Conservation (phyloP, 202 grass and related monocot genomes). For the Saccharum hybrid region DNA sequence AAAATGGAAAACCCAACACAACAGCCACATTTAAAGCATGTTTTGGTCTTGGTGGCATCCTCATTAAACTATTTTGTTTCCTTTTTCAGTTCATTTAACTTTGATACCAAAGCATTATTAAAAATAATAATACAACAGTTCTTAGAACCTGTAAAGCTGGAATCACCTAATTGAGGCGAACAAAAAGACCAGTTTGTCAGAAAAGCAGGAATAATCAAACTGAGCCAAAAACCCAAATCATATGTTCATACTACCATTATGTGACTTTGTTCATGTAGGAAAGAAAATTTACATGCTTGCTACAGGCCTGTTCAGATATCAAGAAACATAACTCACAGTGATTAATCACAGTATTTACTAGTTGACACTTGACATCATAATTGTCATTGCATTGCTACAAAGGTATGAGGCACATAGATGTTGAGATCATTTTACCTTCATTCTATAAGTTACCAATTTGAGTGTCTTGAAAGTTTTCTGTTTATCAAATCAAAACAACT, state of each 20-base stretch:
- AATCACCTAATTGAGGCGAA: not conserved
- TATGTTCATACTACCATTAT: not conserved
- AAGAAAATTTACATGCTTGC: not conserved
- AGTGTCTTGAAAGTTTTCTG: not conserved
- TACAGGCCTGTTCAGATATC: not conserved
- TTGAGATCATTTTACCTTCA: constrained; percentile 1
- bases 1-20: constrained; percentile 6
- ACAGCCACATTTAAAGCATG: not conserved
- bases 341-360: constrained; percentile 14
- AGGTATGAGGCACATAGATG: not conserved
- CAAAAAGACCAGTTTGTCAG: not conserved
- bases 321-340: constrained; percentile 7
- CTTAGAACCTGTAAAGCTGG: not conserved
- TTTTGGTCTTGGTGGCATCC: not conserved
- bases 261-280: not conserved
- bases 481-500: constrained; percentile 19
- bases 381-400: not conserved
- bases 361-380: not conserved
- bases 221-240: not conserved
- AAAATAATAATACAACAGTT: not conserved
- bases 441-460: not conserved
- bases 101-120: not conserved
- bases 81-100: constrained; percentile 7
- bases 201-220: not conserved
- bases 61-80: not conserved